Evolutionary conservation across 192 early-diverging fungal genomes (phyloP), one percentile per base, ranked within the genome.

Genomic region (Coemansia sp.): DNA sequence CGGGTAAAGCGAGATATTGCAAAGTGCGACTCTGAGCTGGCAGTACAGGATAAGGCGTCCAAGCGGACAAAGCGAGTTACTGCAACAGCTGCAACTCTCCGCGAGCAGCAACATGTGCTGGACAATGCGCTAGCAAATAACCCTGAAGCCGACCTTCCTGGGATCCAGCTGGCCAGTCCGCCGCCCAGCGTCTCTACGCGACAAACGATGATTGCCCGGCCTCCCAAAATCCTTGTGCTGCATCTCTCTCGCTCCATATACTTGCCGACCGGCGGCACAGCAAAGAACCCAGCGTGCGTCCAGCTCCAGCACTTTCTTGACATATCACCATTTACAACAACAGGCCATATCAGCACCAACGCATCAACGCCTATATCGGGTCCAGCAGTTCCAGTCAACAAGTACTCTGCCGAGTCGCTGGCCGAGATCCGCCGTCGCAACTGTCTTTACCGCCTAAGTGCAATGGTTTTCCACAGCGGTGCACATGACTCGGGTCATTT

Each of bases 401-500:
- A 39, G 23, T 4, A 43, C 17, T 53, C 37, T 16, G 11, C 66
- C 4, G 56, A 57, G 39, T 62, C 56, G 41, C 63, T 56, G 37
- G 62, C 53, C 9, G 50, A 62, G 14, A 79, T 64, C 10, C 68
- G 62, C 27, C 55, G 52, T 35, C 68, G 66, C 41, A 73, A 71
- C 63, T 75, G 82, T 31, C 65, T 77, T 22, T 98, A 96, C 67
- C 84, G 85, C 9, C 77, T 98, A 14, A 83, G 74, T 27, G 85
- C 93, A 9, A 89, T 94, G 4, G 87, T 98, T 22, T 82, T 94
- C 2, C 96, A 98, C 67, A 79, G 86, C 23, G 96, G 96, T 6
- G 79, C 74, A 1, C 96, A 98, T 72, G 84, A 95, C 41, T 89
- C 85, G 3, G 96, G 96, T 6, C 96, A 98, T 61, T 98, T 93